Base-by-base conservation (phyloP, 371 early-diverging fungal genomes). In the Actinomortierella ambigua region DNA sequence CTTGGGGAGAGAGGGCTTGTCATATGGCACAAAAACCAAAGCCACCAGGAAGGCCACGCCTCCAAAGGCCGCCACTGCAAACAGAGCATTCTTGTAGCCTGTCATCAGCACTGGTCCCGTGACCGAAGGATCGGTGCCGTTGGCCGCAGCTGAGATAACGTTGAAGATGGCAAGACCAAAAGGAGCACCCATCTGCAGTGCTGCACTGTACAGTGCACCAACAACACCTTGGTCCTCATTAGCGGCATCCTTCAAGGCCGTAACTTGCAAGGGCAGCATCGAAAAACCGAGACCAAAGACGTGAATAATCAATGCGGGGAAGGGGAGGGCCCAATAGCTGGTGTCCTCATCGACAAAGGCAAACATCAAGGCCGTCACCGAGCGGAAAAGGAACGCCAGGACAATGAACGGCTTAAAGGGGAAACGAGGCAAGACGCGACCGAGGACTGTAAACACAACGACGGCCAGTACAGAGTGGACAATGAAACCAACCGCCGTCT, bases 151-250 rank as follows among this genome's bases (percentile, higher is more conserved):
- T 13, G 71, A 40, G 22, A 70, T 65, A 8, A 62, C 66, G 53
- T 70, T 70, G 23, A 70, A 26, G 55, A 70, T 62, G 5, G 71
- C 61, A 4, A 70, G 23, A 9, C 71, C 71, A 52, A 70, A 70
- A 18, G 71, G 71, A 11, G 65, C 71, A 17, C 71, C 71, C 18
- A 70, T 54, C 34, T 70, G 71, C 0, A 70, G 48, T 9, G 67
- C 75, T 22, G 67, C 67, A 18, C 67, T 73, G 55, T 73, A 73
- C 20, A 73, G 60, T 41, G 75, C 75, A 1, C 75, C 75, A 2
- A 73, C 75, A 1, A 73, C 63, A 24, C 64, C 69, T 8, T 63
- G 69, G 17, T 69, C 69, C 57, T 69, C 59, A 57, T 69, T 63
- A 0, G 67, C 59, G 4, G 75, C 75, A 51, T 73, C 75, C 17